phyloP scores from a whole-genome alignment of 805 yeast species.

The Blastobotrys robertii region DNA sequence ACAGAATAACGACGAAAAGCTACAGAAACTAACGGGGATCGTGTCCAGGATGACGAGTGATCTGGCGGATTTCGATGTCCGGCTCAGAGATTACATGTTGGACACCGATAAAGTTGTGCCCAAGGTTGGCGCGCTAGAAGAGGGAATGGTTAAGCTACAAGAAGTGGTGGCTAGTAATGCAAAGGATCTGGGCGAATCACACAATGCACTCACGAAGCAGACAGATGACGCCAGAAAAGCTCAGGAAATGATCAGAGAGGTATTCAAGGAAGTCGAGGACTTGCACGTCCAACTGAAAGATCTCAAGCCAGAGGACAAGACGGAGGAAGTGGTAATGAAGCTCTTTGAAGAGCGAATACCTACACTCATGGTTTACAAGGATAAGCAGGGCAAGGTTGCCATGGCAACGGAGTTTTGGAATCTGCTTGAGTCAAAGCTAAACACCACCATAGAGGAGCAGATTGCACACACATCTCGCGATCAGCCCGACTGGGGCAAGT shows the following conservation, averaged over 20 bases:
- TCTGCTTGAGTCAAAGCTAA: constrained; percentile 1
- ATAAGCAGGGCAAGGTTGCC: constrained; percentile 1
- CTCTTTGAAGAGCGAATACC: constrained; percentile 4
- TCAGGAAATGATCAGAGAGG: not conserved
- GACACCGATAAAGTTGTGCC: not conserved
- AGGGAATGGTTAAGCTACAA: constrained; percentile 1
- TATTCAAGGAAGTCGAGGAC: constrained; percentile 1
- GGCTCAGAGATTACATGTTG: not conserved
- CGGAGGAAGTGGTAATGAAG: constrained; percentile 2
- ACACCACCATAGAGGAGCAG: too few relatives aligned
- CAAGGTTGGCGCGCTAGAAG: not conserved
- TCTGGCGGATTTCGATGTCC: not conserved
- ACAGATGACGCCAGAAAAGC: not conserved
- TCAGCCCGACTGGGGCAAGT: too few relatives aligned
- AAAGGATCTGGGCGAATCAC: not conserved
- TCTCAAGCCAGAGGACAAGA: constrained; percentile 4
- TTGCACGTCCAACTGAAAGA: constrained; percentile 1
- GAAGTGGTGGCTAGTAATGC: constrained; percentile 1
- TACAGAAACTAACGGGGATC: not conserved
- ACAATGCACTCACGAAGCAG: not conserved
- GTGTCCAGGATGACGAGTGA: not conserved
- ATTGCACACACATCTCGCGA: too few relatives aligned
- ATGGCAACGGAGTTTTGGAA: constrained; percentile 8
- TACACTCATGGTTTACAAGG: constrained; percentile 5
- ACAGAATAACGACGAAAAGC: not conserved